phyloP scores from a whole-genome alignment of 495 filamentous ascomycete genomes.

The Glarea lozoyensis region DNA sequence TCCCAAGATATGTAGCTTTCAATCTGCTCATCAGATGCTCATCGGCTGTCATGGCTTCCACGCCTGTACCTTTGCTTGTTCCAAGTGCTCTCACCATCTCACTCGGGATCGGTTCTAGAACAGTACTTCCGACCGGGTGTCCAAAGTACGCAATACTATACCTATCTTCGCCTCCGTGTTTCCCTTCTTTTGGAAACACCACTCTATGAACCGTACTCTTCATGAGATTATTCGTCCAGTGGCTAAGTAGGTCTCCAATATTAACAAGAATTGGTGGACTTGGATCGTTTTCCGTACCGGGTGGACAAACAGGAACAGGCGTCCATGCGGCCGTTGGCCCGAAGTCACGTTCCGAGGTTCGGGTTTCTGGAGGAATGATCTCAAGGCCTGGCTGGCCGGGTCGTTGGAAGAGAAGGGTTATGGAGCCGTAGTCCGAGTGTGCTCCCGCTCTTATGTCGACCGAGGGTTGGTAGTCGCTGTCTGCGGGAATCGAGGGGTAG shows the following conservation, averaged over 20 bases:
- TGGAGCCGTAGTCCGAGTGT: conserved; percentile 82
- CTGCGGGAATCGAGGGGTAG: conserved; percentile 50
- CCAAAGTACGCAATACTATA: conserved; percentile 92
- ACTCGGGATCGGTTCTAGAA: conserved; percentile 70
- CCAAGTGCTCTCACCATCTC: conserved; percentile 30
- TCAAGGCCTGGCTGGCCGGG: conserved; percentile 80
- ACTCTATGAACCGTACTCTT: conserved; percentile 85
- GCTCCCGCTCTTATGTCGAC: conserved; percentile 65
- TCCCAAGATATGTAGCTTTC: conserved; percentile 57
- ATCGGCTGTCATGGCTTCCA: conserved; percentile 60
- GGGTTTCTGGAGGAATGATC: conserved; percentile 48
- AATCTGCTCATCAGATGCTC: conserved; percentile 74
- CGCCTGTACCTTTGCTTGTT: conserved; percentile 25
- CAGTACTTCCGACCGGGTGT: conserved; percentile 67
- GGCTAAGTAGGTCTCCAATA: conserved; percentile 81
- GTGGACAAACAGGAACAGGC: conserved; percentile 52
- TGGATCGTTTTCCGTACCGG: conserved; percentile 39
- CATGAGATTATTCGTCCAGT: conserved; percentile 85
- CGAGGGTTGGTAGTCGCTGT: conserved; percentile 34
- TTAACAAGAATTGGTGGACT: conserved; percentile 82
- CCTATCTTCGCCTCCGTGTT: conserved; percentile 49
- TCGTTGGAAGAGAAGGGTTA: conserved; percentile 83
- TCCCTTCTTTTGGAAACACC: conserved; percentile 52
- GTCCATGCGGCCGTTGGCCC: conserved; percentile 34
- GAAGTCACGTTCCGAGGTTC: not conserved